Evolutionary conservation across 1,284 basidiomycete species (phyloP), one percentile per base, ranked within the genome.

Genomic region (Trametes hirsuta): DNA sequence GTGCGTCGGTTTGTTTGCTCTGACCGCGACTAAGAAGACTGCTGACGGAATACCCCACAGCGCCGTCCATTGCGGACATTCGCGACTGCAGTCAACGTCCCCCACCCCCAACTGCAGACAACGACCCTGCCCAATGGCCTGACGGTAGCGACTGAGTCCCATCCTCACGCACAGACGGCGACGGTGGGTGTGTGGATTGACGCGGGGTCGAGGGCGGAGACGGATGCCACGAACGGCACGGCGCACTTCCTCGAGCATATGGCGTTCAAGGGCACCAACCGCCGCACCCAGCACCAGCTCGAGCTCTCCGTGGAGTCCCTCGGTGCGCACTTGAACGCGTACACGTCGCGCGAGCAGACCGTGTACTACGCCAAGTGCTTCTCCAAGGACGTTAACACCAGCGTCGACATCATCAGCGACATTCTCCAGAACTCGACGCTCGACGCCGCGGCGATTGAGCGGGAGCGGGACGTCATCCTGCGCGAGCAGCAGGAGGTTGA

Each of bases 281-380:
- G 87, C 69, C 92, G 97, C 66, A 87, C 88, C 47, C 97, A 99
- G 78, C 93, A 95, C 71, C 85, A 87, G 42, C 88, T 99, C 60
- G 97, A 99, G 80, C 85, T 98, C 62, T 96, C 99, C 77, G 97
- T 99, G 48, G 97, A 99, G 81, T 97, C 98, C 81, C 84, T 98
- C 63, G 97, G 97, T 68, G 95, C 97, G 41, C 97, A 98, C 77
- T 81, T 99, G 63, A 98, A 99, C 76, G 97, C 97, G 56, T 99
- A 98, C 82, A 99, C 97, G 18, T 98, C 96, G 45, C 88, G 97
- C 67, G 97, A 99, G 80, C 97, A 99, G 80, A 99, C 97, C 35
- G 96, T 98, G 65, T 99, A 98, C 83, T 98, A 98, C 76, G 97
- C 97, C 74, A 98, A 98, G 85, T 91, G 93, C 74, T 99, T 99